Base-by-base conservation (phyloP, 805 yeast genomes). In the Maudiozyma serrabonitensis region DNA sequence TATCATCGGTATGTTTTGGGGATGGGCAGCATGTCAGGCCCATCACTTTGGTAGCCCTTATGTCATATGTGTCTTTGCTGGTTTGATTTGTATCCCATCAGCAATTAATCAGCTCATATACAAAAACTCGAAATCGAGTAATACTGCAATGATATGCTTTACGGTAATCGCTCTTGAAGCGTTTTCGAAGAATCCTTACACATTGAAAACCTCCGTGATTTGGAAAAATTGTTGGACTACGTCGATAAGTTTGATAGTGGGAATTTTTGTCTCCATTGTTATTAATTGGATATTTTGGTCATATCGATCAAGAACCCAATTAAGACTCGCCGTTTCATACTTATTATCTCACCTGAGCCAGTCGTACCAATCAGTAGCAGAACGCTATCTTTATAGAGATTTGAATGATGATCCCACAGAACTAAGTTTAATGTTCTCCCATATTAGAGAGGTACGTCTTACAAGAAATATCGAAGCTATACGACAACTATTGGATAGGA, bases 221-320 rank as follows among this genome's bases (percentile, higher is more conserved):
- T 70, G 72, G 67, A 64, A 66, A 47, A 53, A 59, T 41, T 62
- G 73, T 1, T 74, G 78, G 78, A 60, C 66, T 0, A 64, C 71
- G 0, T 66, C 73, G 6, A 41, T 72, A 2, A 62, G 73, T 4
- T 54, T 74, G 1, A 51, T 73, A 12, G 63, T 75, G n/a, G 73
- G 76, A 13, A 54, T 73, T 12, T 23, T 64, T 8, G 50, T 67
- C 0, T 60, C 78, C 0, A 61, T 72, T 25, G 54, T 70, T 1
- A 58, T 70, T 6, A 73, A 70, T 49, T 74, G 78, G 76, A 43
- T 73, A 0, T 55, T 75, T 13, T 75, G 79, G 78, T 75, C 80
- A 1, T 74, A 73, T 55, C 65, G 65, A 21, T 75, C 79, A 3
- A 67, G 72, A 40, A 63, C 61, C 9, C 77, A 74, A 47, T 61